These are phyloP conservation scores for Pichia sp. DNA, from an alignment of 1,139 yeast genomes.

Conservation along the genomic window DNA sequence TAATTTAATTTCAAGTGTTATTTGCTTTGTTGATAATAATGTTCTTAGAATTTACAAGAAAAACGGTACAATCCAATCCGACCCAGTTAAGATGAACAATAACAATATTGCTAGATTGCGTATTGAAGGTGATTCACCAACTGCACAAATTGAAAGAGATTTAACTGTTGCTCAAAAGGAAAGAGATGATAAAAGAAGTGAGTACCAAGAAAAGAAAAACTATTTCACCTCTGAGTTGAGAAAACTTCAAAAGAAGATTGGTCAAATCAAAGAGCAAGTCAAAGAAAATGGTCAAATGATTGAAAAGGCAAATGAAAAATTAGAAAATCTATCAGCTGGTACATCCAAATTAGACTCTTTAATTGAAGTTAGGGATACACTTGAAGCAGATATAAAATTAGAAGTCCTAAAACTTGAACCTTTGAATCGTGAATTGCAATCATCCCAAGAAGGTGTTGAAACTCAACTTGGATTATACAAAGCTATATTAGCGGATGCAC, in stretches of 20 bases:
- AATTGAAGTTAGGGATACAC: slow-evolving; percentile 19
- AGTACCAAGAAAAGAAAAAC: not conserved
- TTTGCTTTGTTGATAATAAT: slow-evolving; percentile 36
- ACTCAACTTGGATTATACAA: slow-evolving; percentile 7
- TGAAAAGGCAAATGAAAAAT: slow-evolving; percentile 28
- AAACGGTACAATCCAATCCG: slow-evolving; percentile 46
- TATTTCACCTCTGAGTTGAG: not conserved
- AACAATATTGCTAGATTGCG: slow-evolving; percentile 24
- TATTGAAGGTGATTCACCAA: slow-evolving; percentile 25
- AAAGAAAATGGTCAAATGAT: slow-evolving; percentile 24
- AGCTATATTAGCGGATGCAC: slow-evolving; percentile 11
- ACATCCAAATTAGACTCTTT: slow-evolving; percentile 34
- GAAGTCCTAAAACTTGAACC: slow-evolving; percentile 15
- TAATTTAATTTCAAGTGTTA: slow-evolving; percentile 47
- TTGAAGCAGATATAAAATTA: slow-evolving; percentile 9
- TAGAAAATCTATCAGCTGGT: slow-evolving; percentile 37
- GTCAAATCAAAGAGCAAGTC: slow-evolving; percentile 15
- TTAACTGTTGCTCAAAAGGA: slow-evolving; percentile 23
- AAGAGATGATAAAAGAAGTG: slow-evolving; percentile 1
- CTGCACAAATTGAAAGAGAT: slow-evolving; percentile 22
- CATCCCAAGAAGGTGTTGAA: slow-evolving; percentile 6
- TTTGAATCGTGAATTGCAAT: slow-evolving; percentile 9
- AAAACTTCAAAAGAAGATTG: not conserved
- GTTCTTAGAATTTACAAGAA: slow-evolving; percentile 40
- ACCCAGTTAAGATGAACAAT: slow-evolving; percentile 53